phyloP scores from a whole-genome alignment of 2,329 filamentous ascomycete genomes.

The Botrytis galanthina region DNA sequence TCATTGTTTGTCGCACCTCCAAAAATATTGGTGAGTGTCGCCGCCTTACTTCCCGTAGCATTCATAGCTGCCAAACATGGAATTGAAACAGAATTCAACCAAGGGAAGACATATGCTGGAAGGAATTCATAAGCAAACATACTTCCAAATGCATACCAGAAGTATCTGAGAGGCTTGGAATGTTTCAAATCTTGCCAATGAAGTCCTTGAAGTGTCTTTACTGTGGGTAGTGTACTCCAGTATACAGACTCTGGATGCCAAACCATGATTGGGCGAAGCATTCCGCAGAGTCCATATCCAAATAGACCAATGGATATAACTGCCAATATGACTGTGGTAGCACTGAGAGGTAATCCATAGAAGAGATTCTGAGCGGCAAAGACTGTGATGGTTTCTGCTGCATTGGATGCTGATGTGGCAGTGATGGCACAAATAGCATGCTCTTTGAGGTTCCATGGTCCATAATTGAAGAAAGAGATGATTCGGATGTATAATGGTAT shows the following conservation, averaged over 20 bases:
- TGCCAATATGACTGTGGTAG: slow-evolving; percentile 45
- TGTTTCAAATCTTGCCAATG: slow-evolving; percentile 42
- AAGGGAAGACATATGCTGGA: slow-evolving; percentile 48
- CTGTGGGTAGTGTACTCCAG: slow-evolving; percentile 43
- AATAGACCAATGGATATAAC: slow-evolving; percentile 49
- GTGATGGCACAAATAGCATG: slow-evolving; percentile 54
- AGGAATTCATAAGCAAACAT: slow-evolving; percentile 50
- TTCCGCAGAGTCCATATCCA: slow-evolving; percentile 49
- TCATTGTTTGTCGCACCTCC: slow-evolving; percentile 48
- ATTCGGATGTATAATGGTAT: slow-evolving; percentile 44
- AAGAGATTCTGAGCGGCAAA: slow-evolving; percentile 48
- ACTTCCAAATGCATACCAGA: slow-evolving; percentile 43
- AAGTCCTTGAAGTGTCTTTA: slow-evolving; percentile 43
- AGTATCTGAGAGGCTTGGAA: slow-evolving; percentile 43
- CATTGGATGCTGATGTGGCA: slow-evolving; percentile 53
- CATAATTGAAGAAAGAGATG: slow-evolving; percentile 49
- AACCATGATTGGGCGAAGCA: slow-evolving; percentile 47
- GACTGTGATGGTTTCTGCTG: slow-evolving; percentile 42
- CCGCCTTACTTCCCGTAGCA: slow-evolving; percentile 32
- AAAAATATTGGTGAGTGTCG: slow-evolving; percentile 48
- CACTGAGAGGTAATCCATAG: slow-evolving; percentile 44
- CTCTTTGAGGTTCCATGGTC: slow-evolving; percentile 55
- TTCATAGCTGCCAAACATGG: slow-evolving; percentile 47
- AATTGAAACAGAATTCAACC: slow-evolving; percentile 44
- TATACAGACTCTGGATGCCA: slow-evolving; percentile 51